Evolutionary conservation across 768 basidiomycete genomes (phyloP).

Genomic region (Krasilnikovozyma curviuscula): DNA sequence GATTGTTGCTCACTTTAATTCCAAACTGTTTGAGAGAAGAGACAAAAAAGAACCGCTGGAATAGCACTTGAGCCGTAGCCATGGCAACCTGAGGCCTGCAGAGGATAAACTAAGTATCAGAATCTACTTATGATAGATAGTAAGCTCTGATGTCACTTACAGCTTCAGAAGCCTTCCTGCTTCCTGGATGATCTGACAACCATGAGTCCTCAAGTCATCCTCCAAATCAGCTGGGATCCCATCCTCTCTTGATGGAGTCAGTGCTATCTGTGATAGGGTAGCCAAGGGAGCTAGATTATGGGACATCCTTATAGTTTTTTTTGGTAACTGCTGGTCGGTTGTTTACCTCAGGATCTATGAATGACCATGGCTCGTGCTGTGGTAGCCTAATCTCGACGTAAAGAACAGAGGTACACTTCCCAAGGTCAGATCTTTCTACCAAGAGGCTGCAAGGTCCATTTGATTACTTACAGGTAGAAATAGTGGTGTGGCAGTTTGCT

Average conservation of each 20-base stretch:
- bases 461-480: too few relatives aligned
- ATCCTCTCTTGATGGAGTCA: conserved; percentile 62
- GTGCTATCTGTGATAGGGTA: conserved; percentile 53
- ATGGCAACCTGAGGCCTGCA: conserved; percentile 80
- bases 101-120: neutral
- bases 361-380: too few relatives aligned
- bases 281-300: conserved; percentile 60
- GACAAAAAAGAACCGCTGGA: conserved; percentile 93
- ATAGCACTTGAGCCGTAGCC: conserved; percentile 86
- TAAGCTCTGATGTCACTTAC: conserved; percentile 32
- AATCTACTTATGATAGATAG: neutral
- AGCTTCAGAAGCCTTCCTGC: conserved; percentile 78
- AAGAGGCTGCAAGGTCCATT: too few relatives aligned
- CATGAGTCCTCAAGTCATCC: conserved; percentile 70
- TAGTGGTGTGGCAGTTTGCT: too few relatives aligned
- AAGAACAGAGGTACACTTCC: too few relatives aligned
- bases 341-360: too few relatives aligned
- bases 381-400: too few relatives aligned
- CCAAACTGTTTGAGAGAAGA: conserved; percentile 88
- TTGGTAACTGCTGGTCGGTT: too few relatives aligned
- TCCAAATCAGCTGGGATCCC: conserved; percentile 64
- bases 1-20: conserved; percentile 48
- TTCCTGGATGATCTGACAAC: conserved; percentile 86
- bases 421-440: too few relatives aligned
- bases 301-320: too few relatives aligned